phyloP scores from a whole-genome alignment of 2,329 filamentous ascomycete genomes.

The Diplodia intermedia region DNA sequence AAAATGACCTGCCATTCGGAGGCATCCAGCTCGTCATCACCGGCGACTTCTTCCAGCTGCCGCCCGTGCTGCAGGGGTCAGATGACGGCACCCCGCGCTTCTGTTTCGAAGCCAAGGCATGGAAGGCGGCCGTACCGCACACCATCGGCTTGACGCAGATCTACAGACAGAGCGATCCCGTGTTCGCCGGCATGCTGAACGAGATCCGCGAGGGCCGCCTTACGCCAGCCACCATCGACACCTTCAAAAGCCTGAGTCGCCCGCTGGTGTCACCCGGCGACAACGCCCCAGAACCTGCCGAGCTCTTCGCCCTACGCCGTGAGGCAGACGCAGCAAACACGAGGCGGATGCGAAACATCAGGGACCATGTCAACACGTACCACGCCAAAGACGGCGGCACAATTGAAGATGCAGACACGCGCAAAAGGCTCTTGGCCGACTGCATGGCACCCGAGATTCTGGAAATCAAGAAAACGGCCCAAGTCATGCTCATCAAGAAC shows the following conservation, averaged over 20 bases:
- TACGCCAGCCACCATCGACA: not conserved
- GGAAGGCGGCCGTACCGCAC: constrained; percentile 47
- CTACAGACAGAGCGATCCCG: constrained; percentile 15
- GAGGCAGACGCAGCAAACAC: not conserved
- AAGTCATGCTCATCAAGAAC: constrained; percentile 33
- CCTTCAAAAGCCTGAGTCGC: not conserved
- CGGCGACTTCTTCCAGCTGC: constrained; percentile 67
- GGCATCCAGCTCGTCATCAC: constrained; percentile 64
- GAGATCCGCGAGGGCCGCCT: constrained; percentile 10
- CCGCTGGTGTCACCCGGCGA: not conserved
- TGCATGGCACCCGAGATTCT: constrained; percentile 6
- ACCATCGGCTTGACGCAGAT: constrained; percentile 15
- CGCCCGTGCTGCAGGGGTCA: constrained; percentile 52
- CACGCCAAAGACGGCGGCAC: not conserved
- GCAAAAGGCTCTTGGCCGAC: constrained; percentile 11
- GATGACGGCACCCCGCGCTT: constrained; percentile 47
- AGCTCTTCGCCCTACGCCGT: constrained; percentile 14
- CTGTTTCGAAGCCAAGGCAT: constrained; percentile 59
- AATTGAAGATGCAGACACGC: not conserved
- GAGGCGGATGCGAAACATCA: not conserved
- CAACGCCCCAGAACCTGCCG: not conserved
- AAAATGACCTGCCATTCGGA: constrained; percentile 46
- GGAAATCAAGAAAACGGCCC: constrained; percentile 6
- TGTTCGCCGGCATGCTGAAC: constrained; percentile 6
- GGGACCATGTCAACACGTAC: not conserved